Evolutionary conservation across 108 stramenopile species (phyloP).

Genomic region (Fistulifera pelliculosa): DNA sequence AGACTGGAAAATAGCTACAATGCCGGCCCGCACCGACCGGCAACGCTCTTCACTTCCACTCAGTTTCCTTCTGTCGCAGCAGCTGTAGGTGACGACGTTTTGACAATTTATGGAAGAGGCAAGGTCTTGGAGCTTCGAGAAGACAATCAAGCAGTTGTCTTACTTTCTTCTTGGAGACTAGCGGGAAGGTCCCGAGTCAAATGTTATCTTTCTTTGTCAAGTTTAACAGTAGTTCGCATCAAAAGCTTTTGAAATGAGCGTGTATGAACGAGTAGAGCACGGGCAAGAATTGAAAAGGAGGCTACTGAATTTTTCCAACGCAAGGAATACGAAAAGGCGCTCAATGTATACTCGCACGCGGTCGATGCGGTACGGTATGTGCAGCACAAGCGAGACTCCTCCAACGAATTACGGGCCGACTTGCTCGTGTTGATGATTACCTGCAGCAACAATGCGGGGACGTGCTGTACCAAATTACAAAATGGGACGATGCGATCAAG

Average conservation of each 20-base stretch:
- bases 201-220: conserved; percentile 34
- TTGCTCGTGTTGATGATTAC: conserved; percentile 65
- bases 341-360: conserved; percentile 46
- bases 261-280: conserved; percentile 44
- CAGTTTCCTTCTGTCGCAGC: conserved; percentile 51
- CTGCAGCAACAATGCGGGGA: conserved; percentile 75
- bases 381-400: conserved; percentile 50
- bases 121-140: conserved; percentile 22
- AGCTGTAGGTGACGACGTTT: conserved; percentile 52
- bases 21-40: conserved; percentile 1
- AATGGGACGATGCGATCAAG: conserved; percentile 43
- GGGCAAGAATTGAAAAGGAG: conserved; percentile 40
- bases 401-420: conserved; percentile 66
- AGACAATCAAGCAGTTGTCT: conserved; percentile 17
- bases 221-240: conserved; percentile 43
- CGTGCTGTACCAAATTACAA: conserved; percentile 50
- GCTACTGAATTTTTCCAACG: conserved; percentile 35
- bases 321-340: conserved; percentile 41
- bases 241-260: conserved; percentile 57
- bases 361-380: conserved; percentile 71
- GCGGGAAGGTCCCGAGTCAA: conserved; percentile 45
- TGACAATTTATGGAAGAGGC: conserved; percentile 54
- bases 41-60: conserved; percentile 42
- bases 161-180: conserved; percentile 60
- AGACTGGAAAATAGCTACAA: conserved; percentile 32